These are phyloP conservation scores for Auricularia sp. DNA, from an alignment of 768 basidiomycete species.

Conservation along the genomic window DNA sequence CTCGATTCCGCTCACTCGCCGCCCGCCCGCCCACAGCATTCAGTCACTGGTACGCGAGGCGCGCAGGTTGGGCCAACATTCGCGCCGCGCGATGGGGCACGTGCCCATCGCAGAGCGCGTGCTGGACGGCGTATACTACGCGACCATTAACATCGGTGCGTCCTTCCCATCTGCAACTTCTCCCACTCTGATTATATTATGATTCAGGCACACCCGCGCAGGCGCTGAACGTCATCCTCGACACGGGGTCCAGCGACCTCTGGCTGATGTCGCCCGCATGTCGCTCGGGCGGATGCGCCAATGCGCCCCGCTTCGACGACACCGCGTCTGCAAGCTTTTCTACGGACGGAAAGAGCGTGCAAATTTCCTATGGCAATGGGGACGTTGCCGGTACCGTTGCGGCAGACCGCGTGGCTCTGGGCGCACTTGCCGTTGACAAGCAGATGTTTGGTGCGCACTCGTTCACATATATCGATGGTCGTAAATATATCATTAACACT, in stretches of 20 bases:
- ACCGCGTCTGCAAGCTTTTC: background rate
- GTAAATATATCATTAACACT: too few species aligned
- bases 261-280: background rate
- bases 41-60: too few species aligned
- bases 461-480: too few species aligned
- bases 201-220: background rate
- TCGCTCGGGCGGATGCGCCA: background rate
- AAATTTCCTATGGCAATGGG: conserved; percentile 10
- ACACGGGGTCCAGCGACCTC: background rate
- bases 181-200: too few species aligned
- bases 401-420: conserved; percentile 9
- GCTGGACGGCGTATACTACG: too few species aligned
- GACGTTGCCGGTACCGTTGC: conserved; percentile 8
- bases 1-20: too few species aligned
- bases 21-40: too few species aligned
- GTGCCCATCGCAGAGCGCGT: too few species aligned
- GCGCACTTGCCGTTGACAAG: conserved; percentile 8
- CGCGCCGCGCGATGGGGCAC: too few species aligned
- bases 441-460: conserved; percentile 8
- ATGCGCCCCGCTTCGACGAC: background rate
- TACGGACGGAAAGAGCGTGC: background rate
- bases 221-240: background rate
- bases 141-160: too few species aligned
- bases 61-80: too few species aligned
- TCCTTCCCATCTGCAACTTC: too few species aligned